Base-by-base conservation (phyloP, 2,329 filamentous ascomycete genomes). In the Fusarium guadeloupense region DNA sequence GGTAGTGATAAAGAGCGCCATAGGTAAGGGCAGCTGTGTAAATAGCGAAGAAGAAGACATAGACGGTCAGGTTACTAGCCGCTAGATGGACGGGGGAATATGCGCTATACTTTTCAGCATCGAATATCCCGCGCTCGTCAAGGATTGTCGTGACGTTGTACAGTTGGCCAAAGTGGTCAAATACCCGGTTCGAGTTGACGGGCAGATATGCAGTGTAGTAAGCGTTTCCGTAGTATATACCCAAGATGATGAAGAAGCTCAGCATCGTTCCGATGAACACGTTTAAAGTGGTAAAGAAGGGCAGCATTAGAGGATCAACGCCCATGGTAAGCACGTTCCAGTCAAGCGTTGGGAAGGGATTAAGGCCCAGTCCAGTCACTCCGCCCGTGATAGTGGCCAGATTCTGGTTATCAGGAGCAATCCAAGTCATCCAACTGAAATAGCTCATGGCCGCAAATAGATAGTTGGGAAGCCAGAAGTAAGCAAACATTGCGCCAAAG, bases 351-450 rank as follows among this genome's bases (percentile, higher is more conserved):
- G 78, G 74, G 4, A 75, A 54, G 2, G 75, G 76, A 54, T 79
- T 79, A 17, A 80, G 44, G 4, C 77, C 78, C 2, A 81, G 62
- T 1, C 78, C 79, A 13, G 70, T 73, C 5, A 69, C 63, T 26
- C 72, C 71, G 3, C 79, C 77, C 0, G 75, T 74, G 19, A 80
- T 59, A 19, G 72, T 68, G 33, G 71, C 72, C 16, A 81, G 62
- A 38, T 74, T 71, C 7, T 69, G 63, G 44, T 78, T 80, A 13
- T 72, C 60, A 0, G 81, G 81, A 0, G 77, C 72, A 45, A 85
- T 84, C 82, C 82, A 85, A 0, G 77, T 78, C 64, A 83, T 78
- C 80, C 82, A 85, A 62, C 75, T 80, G 67, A 85, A 85, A 53
- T 74, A 70, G 35, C 74, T 76, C 10, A 85, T 66, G 4, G 76